These are phyloP conservation scores for Selaginella moellendorffii DNA, from an alignment of 75 land plant genomes.

Conservation along the genomic window DNA sequence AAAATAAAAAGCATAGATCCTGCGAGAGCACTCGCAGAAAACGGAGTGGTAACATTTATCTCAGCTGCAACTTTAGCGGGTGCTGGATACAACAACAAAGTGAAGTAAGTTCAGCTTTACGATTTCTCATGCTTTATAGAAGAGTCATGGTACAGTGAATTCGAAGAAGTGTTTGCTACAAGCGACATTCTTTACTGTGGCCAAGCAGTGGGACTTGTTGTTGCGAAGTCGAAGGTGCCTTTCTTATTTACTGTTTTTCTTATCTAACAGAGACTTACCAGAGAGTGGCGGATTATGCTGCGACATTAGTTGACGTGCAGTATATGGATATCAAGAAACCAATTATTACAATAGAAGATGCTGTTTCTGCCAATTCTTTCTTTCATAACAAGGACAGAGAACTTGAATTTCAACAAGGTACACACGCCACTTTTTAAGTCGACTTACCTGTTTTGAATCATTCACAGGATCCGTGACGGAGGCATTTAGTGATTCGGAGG, in stretches of 20 bases:
- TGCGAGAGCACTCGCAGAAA: constrained; percentile 18
- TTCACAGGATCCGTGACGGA: constrained; percentile 13
- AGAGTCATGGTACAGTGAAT: constrained; percentile 14
- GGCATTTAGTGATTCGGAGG: constrained; percentile 15
- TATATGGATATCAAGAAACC: constrained; percentile 23
- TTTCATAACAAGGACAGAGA: constrained; percentile 16
- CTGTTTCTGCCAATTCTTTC: constrained; percentile 26
- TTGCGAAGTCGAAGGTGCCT: constrained; percentile 26
- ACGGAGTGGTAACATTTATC: constrained; percentile 21
- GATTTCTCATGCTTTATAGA: constrained; percentile 1
- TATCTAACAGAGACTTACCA: background rate
- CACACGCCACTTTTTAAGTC: background rate
- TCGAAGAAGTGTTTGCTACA: constrained; percentile 28
- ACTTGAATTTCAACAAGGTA: constrained; percentile 16
- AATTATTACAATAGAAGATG: constrained; percentile 32
- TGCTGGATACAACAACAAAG: constrained; percentile 27
- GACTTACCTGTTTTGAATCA: background rate
- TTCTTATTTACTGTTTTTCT: constrained; percentile 7
- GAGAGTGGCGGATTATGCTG: constrained; percentile 27
- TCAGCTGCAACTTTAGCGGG: constrained; percentile 17
- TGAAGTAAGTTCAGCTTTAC: constrained; percentile 12
- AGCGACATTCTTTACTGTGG: constrained; percentile 20
- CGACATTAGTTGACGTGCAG: constrained; percentile 20
- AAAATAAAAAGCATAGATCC: constrained; percentile 19
- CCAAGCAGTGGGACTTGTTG: constrained; percentile 28